These are phyloP conservation scores for Serendipita sp. DNA, from an alignment of 768 basidiomycete genomes.

Conservation along the genomic window DNA sequence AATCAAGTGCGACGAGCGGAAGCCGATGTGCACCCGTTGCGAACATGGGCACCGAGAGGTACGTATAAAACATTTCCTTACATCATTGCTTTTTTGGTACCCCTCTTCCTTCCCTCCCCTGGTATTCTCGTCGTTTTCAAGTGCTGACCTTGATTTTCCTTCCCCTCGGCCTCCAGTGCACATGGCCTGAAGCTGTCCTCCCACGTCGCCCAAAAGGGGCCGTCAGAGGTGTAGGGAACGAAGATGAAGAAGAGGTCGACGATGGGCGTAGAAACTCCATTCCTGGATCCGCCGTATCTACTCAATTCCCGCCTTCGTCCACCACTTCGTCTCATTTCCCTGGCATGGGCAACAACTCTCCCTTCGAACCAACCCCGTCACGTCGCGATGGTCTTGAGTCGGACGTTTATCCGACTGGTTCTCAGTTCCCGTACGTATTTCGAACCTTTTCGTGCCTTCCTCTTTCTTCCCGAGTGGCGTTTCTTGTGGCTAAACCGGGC, in stretches of 20 bases:
- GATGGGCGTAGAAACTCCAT: background rate
- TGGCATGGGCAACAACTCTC: background rate
- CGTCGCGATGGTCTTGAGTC: background rate
- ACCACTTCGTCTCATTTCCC: slow-evolving; percentile 2
- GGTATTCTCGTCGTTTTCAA: background rate
- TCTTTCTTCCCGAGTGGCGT: background rate
- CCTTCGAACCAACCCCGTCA: background rate
- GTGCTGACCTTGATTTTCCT: slow-evolving; percentile 22
- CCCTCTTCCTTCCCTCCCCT: background rate
- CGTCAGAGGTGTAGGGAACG: slow-evolving; percentile 6
- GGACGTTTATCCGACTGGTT: background rate
- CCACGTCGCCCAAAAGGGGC: slow-evolving; percentile 4
- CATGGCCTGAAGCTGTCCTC: slow-evolving; percentile 50
- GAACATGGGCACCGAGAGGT: slow-evolving; percentile 74
- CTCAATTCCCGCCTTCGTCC: background rate
- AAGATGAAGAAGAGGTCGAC: background rate
- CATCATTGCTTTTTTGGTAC: background rate
- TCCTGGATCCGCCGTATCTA: slow-evolving; percentile 3
- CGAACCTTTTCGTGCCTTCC: background rate
- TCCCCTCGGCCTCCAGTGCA: slow-evolving; percentile 77
- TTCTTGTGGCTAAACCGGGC: background rate
- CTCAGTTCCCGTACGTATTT: background rate
- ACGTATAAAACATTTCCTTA: slow-evolving; percentile 16
- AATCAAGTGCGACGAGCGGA: slow-evolving; percentile 93
- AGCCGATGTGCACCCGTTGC: slow-evolving; percentile 77